Evolutionary conservation across 257 asterid species (phyloP), one percentile per base, ranked within the genome.

Genomic region (Hygrophila difformis): DNA sequence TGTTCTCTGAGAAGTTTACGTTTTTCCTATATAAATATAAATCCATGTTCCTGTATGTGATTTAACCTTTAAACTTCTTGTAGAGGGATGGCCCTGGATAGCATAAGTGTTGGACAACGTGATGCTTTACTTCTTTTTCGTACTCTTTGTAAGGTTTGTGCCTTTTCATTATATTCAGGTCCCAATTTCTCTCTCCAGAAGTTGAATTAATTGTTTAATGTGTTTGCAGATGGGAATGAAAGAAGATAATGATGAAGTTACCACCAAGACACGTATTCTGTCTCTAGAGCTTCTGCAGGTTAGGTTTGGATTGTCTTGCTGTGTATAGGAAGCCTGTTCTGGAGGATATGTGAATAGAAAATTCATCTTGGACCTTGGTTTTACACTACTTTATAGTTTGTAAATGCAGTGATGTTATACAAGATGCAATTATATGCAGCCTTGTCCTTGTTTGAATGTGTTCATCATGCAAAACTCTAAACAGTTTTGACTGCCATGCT

Each of bases 241-340:
- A 79, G 99, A 86, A 71, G 99, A 78, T 54, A 86, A 54, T 28
- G 95, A 91, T 63, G 99, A 86, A 78, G 71, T 87, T 54, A 83
- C 94, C 21, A 72, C 74, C 47, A 91, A 78, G 66, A 77, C 95
- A 33, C 95, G 99, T 56, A 76, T 91, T 76, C 70, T 91, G 29
- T 91, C 99, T 33, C 69, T 91, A 68, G 99, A 91, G 81, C 97
- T 91, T 74, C 75, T 91, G 59, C 99, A 91, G 95, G 99, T 91
- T 53, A 42, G 65, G 59, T 53, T 35, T 56, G 17, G 45, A 49
- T 39, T n/a, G 56, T 50, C 58, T 49, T 37, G 38, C 40, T 60
- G 26, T 49, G 44, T 58, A 29, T 53, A 16, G 40, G 42, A 23
- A 23, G 40, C 45, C 42, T 54, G 53, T 47, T 53, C 47, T 34